These are phyloP conservation scores for Camellia oleifera DNA, from an alignment of 179 eudicot genomes.

Conservation along the genomic window DNA sequence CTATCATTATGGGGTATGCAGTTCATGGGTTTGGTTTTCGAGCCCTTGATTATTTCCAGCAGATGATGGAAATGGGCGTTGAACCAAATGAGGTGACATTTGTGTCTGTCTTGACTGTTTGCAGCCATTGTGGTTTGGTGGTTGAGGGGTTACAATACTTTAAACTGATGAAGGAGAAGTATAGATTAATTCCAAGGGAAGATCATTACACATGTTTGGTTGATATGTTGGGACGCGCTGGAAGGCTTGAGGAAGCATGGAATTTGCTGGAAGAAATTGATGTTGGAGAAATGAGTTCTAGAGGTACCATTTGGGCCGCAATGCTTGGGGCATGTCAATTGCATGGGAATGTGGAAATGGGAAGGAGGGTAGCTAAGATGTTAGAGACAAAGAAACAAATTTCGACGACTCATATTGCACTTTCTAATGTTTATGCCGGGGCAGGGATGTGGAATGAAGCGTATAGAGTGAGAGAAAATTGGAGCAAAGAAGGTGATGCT, in stretches of 20 bases:
- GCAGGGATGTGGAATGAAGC: slow-evolving; percentile 38
- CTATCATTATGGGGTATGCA: slow-evolving; percentile 35
- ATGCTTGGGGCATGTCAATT: slow-evolving; percentile 30
- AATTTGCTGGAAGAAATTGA: slow-evolving; percentile 8
- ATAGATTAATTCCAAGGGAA: slow-evolving; percentile 19
- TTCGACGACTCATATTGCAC: slow-evolving; percentile 21
- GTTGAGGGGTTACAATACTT: slow-evolving; percentile 28
- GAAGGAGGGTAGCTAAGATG: slow-evolving; percentile 24
- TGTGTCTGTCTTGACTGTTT: slow-evolving; percentile 30
- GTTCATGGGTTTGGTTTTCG: slow-evolving; percentile 30
- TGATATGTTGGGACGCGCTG: slow-evolving; percentile 23
- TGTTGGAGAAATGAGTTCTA: background rate
- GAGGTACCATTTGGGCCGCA: slow-evolving; percentile 25
- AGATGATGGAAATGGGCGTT: too few relatives aligned
- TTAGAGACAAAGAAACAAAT: slow-evolving; percentile 15
- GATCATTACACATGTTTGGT: slow-evolving; percentile 37
- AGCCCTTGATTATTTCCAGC: slow-evolving; percentile 20
- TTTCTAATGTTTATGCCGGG: slow-evolving; percentile 35
- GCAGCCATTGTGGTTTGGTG: slow-evolving; percentile 39
- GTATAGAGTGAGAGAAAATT: slow-evolving; percentile 20
- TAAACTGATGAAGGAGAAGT: slow-evolving; percentile 29
- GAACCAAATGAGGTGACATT: slow-evolving; percentile 37
- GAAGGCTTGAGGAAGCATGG: slow-evolving; percentile 16
- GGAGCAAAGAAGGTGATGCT: slow-evolving; percentile 19
- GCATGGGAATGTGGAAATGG: slow-evolving; percentile 32